These are phyloP conservation scores for Penicillium sp. DNA, from an alignment of 2,329 filamentous ascomycete species.

Conservation along the genomic window DNA sequence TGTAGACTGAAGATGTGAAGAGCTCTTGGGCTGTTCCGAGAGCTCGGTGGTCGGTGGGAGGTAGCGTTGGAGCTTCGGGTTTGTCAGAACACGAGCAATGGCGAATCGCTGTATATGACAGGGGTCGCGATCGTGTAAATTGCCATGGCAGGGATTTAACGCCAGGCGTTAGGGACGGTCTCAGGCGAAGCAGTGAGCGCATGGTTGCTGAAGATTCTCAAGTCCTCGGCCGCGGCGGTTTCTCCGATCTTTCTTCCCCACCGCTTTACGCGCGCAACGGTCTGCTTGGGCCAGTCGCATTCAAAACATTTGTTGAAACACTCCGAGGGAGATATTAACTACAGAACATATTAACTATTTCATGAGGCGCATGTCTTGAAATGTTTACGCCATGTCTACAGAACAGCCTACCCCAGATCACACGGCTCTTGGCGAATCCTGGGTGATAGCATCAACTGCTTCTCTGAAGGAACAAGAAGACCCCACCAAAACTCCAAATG, in stretches of 20 bases:
- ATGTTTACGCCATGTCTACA: constrained; percentile 23
- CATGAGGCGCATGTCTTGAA: not conserved
- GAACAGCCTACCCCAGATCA: constrained; percentile 15
- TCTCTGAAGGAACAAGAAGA: constrained; percentile 18
- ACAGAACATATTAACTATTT: not conserved
- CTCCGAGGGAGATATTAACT: not conserved
- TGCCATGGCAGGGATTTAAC: constrained; percentile 1
- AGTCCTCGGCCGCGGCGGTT: constrained; percentile 7
- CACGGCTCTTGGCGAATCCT: constrained; percentile 38
- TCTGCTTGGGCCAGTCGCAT: constrained; percentile 1
- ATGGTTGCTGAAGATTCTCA: constrained; percentile 22
- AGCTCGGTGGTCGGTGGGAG: constrained; percentile 51
- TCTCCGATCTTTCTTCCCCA: constrained; percentile 23
- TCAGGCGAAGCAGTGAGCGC: constrained; percentile 23
- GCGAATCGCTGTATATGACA: constrained; percentile 21
- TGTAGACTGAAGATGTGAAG: constrained; percentile 76
- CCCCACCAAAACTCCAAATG: not conserved
- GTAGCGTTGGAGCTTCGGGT: constrained; percentile 29
- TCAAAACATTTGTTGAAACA: not conserved
- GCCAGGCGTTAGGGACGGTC: constrained; percentile 15
- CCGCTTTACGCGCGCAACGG: constrained; percentile 19
- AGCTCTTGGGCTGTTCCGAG: constrained; percentile 64
- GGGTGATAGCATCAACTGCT: constrained; percentile 36
- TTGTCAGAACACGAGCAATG: constrained; percentile 27
- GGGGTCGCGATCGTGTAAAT: constrained; percentile 12